Conservation (phyloP, 2,329 filamentous ascomycete genomes). For the Leptographium procerum region DNA sequence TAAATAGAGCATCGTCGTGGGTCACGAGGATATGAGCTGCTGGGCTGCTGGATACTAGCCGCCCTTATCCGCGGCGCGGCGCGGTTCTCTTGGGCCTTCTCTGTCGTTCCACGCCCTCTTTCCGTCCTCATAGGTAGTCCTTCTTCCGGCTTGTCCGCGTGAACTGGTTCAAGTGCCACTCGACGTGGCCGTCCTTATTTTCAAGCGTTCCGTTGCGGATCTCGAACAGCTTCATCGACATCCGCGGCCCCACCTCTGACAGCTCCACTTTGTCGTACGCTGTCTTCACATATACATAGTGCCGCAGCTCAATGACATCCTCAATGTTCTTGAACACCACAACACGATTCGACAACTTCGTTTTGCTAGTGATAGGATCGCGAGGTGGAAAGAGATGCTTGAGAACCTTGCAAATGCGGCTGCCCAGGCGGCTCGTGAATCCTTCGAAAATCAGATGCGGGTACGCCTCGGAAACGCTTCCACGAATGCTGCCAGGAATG, state of each 20-base stretch:
- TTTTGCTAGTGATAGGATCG: conserved; percentile 57
- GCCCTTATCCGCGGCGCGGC: neutral
- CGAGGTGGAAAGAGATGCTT: conserved; percentile 92
- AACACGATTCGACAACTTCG: conserved; percentile 75
- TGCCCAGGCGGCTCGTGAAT: conserved; percentile 70
- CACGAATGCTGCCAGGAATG: conserved; percentile 76
- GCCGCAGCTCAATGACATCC: conserved; percentile 84
- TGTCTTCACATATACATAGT: conserved; percentile 72
- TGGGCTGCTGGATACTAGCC: neutral
- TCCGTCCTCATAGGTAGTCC: conserved; percentile 62
- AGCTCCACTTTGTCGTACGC: conserved; percentile 82
- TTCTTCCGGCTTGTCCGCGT: conserved; percentile 91
- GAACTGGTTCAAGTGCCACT: conserved; percentile 95
- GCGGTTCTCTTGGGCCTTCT: neutral
- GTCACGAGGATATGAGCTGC: neutral
- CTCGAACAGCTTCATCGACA: conserved; percentile 96
- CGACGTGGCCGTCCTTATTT: conserved; percentile 88
- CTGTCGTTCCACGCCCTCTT: neutral
- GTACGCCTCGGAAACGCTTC: conserved; percentile 85
- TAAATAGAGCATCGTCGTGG: neutral
- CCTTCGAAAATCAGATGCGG: conserved; percentile 94
- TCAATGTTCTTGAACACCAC: conserved; percentile 93
- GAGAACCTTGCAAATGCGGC: conserved; percentile 75
- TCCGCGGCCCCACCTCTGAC: conserved; percentile 80
- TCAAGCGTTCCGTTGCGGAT: conserved; percentile 85